Evolutionary conservation across 352 stramenopile species (phyloP).

Genomic region (Globisporangium barbulae): DNA sequence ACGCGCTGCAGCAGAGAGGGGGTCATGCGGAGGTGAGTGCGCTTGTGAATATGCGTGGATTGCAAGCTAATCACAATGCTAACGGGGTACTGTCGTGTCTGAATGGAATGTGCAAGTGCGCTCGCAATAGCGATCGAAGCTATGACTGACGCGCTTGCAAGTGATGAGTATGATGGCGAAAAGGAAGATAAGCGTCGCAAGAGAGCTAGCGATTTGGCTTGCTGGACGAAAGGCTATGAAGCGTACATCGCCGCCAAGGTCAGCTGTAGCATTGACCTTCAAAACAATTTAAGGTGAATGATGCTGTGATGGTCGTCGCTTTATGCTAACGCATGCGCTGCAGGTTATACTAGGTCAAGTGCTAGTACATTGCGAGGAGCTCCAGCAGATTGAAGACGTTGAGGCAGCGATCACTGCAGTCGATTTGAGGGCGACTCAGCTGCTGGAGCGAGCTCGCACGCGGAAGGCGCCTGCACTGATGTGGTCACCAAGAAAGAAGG

Average conservation of each 20-base stretch:
- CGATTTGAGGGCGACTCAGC: background rate
- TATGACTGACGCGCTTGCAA: background rate
- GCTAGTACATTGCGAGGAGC: background rate
- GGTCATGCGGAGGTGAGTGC: background rate
- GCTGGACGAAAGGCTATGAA: slow-evolving; percentile 2
- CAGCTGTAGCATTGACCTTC: background rate
- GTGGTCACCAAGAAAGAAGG: background rate
- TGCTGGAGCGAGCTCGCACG: background rate
- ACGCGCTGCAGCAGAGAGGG: background rate
- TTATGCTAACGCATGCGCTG: background rate
- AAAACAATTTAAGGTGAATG: too few relatives aligned
- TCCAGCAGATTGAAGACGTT: slow-evolving; percentile 1
- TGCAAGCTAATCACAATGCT: background rate
- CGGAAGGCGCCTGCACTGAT: background rate
- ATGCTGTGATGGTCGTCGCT: background rate
- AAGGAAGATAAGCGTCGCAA: too few relatives aligned
- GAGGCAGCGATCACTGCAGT: background rate
- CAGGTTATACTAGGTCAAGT: slow-evolving; percentile 1
- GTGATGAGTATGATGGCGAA: background rate
- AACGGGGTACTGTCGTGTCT: background rate
- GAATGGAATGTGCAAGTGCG: background rate
- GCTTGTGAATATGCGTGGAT: background rate
- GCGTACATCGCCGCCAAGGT: slow-evolving; percentile 3
- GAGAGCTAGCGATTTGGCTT: background rate
- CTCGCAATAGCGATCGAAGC: background rate